A percentile compares a stretch with the other conserved stretches of the same genome.
phyloP scores from a whole-genome alignment of 2,329 filamentous ascomycete genomes.

The Fusarium drepaniforme region DNA sequence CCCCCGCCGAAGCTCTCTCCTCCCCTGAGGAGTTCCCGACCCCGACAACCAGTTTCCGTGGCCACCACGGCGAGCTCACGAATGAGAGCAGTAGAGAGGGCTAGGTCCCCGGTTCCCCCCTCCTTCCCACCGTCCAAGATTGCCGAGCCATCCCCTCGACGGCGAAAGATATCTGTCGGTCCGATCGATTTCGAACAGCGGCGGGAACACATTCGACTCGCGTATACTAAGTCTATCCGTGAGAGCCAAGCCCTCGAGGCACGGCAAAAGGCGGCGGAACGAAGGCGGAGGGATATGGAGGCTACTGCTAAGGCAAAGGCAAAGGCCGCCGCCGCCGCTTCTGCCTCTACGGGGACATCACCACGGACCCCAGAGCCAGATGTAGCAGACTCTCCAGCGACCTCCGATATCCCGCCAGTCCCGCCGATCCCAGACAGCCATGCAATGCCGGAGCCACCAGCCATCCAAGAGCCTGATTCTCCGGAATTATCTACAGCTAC shows the following conservation, averaged over 20 bases:
- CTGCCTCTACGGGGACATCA: constrained; percentile 30
- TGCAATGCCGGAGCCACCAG: constrained; percentile 8
- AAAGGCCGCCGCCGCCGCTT: constrained; percentile 38
- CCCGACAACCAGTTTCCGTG: constrained; percentile 81
- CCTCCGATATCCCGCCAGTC: constrained; percentile 38
- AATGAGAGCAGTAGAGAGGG: constrained; percentile 71
- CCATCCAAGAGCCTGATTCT: constrained; percentile 4
- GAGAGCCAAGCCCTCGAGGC: constrained; percentile 75
- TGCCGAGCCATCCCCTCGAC: constrained; percentile 53
- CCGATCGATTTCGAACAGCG: constrained; percentile 88
- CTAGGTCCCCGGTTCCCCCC: constrained; percentile 58
- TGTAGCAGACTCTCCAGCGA: constrained; percentile 16
- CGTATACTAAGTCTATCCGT: constrained; percentile 86
- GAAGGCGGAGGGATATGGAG: constrained; percentile 64
- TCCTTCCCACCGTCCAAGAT: constrained; percentile 47
- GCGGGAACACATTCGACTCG: constrained; percentile 84
- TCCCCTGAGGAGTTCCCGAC: constrained; percentile 82
- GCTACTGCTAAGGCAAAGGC: constrained; percentile 58
- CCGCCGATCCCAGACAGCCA: constrained; percentile 34
- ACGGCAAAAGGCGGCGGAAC: constrained; percentile 64
- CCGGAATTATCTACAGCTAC: constrained; percentile 5
- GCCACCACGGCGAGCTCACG: constrained; percentile 80
- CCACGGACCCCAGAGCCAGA: constrained; percentile 33
- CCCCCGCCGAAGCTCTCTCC: constrained; percentile 81
- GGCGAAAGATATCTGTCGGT: constrained; percentile 72